Percentiles rank a stretch among this genome's conserved stretches.
phyloP scores from a whole-genome alignment of 2,329 filamentous ascomycete genomes.

The Leptoxyphium fumago region DNA sequence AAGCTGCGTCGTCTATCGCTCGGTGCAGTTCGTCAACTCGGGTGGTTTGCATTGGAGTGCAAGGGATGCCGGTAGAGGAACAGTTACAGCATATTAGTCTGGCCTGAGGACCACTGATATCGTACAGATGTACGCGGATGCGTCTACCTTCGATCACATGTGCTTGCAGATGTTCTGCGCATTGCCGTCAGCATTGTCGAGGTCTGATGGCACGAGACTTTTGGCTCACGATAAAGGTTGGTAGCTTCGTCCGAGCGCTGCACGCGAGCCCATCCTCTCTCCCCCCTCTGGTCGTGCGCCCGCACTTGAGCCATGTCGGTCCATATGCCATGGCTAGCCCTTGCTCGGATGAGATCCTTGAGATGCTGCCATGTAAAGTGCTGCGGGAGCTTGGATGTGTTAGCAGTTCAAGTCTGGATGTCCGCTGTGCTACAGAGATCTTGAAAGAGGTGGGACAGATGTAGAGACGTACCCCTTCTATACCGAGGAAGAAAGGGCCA shows the following conservation, averaged over 20 bases:
- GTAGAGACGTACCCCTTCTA: neutral
- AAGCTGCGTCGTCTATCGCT: slow-evolving; percentile 7
- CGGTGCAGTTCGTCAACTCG: slow-evolving; percentile 4
- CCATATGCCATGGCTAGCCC: slow-evolving; percentile 17
- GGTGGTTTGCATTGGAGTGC: neutral
- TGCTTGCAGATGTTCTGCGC: slow-evolving; percentile 13
- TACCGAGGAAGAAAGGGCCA: neutral
- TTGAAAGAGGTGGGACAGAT: too few relatives aligned
- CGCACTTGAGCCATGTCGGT: slow-evolving; percentile 12
- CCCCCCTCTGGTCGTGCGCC: slow-evolving; percentile 8
- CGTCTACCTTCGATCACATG: slow-evolving; percentile 9
- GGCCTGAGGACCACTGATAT: slow-evolving; percentile 9
- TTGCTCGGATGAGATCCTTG: slow-evolving; percentile 15
- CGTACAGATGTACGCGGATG: slow-evolving; percentile 15
- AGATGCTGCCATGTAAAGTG: slow-evolving; percentile 19
- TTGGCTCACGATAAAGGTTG: slow-evolving; percentile 12
- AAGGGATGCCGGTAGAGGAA: neutral
- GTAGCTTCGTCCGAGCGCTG: slow-evolving; percentile 12
- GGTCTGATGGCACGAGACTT: neutral
- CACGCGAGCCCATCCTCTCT: slow-evolving; percentile 13
- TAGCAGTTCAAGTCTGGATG: neutral
- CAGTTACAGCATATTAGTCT: slow-evolving; percentile 13
- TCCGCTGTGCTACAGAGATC: too few relatives aligned
- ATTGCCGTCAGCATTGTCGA: neutral
- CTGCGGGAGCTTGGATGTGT: slow-evolving; percentile 10